phyloP scores from a whole-genome alignment of 129 eudicot species.

The Saussurea involucrata region DNA sequence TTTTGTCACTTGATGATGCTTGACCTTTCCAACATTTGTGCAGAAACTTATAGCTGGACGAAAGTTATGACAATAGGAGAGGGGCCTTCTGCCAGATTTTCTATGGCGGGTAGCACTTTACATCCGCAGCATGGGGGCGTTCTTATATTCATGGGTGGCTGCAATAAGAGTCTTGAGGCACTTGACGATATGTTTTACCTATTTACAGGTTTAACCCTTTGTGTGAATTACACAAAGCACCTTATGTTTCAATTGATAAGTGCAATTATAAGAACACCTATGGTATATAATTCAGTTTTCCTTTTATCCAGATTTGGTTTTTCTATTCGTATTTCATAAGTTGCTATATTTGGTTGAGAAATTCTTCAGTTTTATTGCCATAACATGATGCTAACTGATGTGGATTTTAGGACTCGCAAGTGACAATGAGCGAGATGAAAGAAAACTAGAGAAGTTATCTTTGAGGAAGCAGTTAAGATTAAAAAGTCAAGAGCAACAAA shows the following conservation, averaged over 20 bases:
- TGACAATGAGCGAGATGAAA: constrained; percentile 67
- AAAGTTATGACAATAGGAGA: constrained; percentile 58
- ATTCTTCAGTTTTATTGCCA: neutral
- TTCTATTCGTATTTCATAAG: neutral
- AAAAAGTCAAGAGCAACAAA: constrained; percentile 71
- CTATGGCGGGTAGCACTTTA: constrained; percentile 91
- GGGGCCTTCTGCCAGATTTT: constrained; percentile 97
- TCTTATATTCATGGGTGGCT: constrained; percentile 84
- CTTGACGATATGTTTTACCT: constrained; percentile 86
- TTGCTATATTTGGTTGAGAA: neutral
- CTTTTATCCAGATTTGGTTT: neutral
- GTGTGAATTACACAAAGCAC: neutral
- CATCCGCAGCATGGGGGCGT: constrained; percentile 79
- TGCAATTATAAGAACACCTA: neutral
- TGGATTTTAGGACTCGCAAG: constrained; percentile 54
- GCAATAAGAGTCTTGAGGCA: constrained; percentile 92
- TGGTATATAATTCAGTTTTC: neutral
- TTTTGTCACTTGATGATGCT: constrained; percentile 2
- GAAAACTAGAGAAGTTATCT: constrained; percentile 80
- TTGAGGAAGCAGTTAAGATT: constrained; percentile 79
- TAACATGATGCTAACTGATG: constrained; percentile 8
- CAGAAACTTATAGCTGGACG: constrained; percentile 77
- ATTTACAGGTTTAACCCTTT: constrained; percentile 59
- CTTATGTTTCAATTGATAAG: neutral
- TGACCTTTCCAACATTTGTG: constrained; percentile 13